Conservation (phyloP, 2,329 filamentous ascomycete genomes). For the Fusarium circinatum region DNA sequence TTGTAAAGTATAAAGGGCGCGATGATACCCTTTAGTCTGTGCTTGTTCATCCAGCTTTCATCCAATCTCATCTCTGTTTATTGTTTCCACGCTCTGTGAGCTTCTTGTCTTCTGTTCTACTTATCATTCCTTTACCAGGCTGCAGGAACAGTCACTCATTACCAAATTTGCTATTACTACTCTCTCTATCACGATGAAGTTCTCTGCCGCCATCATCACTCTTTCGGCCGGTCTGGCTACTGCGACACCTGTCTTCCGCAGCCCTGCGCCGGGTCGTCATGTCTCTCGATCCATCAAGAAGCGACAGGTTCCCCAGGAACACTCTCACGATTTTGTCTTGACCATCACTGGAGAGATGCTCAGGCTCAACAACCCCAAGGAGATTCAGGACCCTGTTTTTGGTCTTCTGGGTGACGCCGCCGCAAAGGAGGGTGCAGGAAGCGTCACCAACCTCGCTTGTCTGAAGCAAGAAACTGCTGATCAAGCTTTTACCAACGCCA, state of each 20-base stretch:
- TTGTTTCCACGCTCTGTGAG: not conserved
- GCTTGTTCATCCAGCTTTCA: not conserved
- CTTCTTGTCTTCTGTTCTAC: not conserved
- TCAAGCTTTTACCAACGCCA: conserved; percentile 69
- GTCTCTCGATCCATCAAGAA: not conserved
- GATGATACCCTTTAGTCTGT: not conserved
- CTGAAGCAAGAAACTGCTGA: conserved; percentile 63
- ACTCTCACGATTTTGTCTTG: conserved; percentile 7
- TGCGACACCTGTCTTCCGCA: conserved; percentile 7
- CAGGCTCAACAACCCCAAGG: conserved; percentile 6
- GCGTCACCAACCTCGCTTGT: conserved; percentile 55
- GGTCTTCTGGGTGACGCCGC: conserved; percentile 4
- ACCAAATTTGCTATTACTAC: not conserved
- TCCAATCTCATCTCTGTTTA: not conserved
- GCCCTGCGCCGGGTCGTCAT: not conserved
- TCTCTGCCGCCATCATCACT: not conserved
- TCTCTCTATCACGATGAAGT: conserved; percentile 4
- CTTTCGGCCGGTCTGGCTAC: not conserved
- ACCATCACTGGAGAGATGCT: conserved; percentile 10
- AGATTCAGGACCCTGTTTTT: conserved; percentile 13
- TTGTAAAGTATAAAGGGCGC: not conserved
- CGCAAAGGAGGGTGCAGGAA: conserved; percentile 48
- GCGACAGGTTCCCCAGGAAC: conserved; percentile 17
- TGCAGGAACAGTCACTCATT: conserved; percentile 4
- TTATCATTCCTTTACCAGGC: not conserved